Conservation (phyloP, 805 yeast species). For the Nematodospora valgi region DNA sequence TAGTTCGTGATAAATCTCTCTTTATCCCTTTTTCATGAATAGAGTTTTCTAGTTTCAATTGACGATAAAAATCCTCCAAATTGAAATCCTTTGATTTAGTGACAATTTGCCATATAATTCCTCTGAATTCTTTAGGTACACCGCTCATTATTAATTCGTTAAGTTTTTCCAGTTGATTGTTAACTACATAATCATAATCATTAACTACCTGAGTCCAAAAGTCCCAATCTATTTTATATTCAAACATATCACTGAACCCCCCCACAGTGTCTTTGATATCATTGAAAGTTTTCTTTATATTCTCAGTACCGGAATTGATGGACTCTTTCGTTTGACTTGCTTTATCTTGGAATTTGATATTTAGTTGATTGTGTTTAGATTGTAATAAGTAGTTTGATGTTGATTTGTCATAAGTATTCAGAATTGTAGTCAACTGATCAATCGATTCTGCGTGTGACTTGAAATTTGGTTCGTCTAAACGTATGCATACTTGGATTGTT, state of each 20-base stretch:
- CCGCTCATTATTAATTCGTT: conserved; percentile 66
- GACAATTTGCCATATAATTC: conserved; percentile 89
- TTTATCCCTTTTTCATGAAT: conserved; percentile 72
- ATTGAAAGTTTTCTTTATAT: conserved; percentile 39
- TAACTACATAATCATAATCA: conserved; percentile 68
- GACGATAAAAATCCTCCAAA: conserved; percentile 56
- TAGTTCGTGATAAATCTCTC: conserved; percentile 82
- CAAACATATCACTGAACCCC: conserved; percentile 27
- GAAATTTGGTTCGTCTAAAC: conserved; percentile 17
- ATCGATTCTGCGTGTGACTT: conserved; percentile 3
- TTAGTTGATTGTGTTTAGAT: conserved; percentile 55
- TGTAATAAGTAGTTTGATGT: conserved; percentile 51
- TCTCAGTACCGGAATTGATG: conserved; percentile 35
- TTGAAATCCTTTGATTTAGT: conserved; percentile 70
- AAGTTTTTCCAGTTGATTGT: conserved; percentile 56
- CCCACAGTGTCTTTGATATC: conserved; percentile 50
- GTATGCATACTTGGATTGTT: too few relatives aligned
- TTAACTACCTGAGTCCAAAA: conserved; percentile 84
- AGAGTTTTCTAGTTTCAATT: conserved; percentile 47
- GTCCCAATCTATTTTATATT: conserved; percentile 63
- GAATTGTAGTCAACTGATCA: conserved; percentile 13
- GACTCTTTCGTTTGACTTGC: conserved; percentile 50
- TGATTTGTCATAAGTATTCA: conserved; percentile 16
- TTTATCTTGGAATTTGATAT: conserved; percentile 46
- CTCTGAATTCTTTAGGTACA: conserved; percentile 80